A percentile compares a stretch with the other conserved stretches of the same genome.
Evolutionary conservation across 2,329 filamentous ascomycete species (phyloP).

Genomic region (Drechslerella coelobrocha): DNA sequence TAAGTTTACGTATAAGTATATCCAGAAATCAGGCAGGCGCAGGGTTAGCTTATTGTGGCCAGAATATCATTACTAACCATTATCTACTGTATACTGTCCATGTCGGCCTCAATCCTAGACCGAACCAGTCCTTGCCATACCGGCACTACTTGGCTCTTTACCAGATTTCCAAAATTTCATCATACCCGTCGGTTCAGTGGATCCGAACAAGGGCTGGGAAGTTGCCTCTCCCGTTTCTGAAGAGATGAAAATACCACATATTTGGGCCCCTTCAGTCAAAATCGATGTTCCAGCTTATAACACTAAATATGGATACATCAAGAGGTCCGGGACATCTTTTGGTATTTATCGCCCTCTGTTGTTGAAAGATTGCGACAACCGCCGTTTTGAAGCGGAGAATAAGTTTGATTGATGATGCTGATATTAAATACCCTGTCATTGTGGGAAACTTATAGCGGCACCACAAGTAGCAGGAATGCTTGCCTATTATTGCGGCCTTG

Average conservation of each 20-base stretch:
- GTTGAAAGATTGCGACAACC: not conserved
- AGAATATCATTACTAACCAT: no score
- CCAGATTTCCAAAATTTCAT: no score
- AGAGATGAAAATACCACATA: no score
- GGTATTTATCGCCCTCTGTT: conserved; percentile 5
- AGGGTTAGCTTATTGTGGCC: no score
- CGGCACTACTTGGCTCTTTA: no score
- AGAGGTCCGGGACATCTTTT: conserved; percentile 8
- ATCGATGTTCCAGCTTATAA: not conserved
- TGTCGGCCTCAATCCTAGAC: no score
- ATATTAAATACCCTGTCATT: not conserved
- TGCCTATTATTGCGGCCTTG: conserved; percentile 30
- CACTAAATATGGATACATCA: not conserved
- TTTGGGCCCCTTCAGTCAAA: conserved; percentile 12
- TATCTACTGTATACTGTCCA: no score
- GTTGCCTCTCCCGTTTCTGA: conserved; percentile 12
- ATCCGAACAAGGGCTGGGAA: no score
- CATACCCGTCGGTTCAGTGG: no score
- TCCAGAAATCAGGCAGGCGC: no score
- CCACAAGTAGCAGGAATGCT: conserved; percentile 17
- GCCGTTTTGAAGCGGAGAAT: not conserved
- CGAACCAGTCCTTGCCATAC: no score
- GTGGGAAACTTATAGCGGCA: conserved; percentile 17
- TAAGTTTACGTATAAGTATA: no score
- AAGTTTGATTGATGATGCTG: not conserved